Conservation (phyloP, 2,329 filamentous ascomycete species). For the Fusarium sp. region DNA sequence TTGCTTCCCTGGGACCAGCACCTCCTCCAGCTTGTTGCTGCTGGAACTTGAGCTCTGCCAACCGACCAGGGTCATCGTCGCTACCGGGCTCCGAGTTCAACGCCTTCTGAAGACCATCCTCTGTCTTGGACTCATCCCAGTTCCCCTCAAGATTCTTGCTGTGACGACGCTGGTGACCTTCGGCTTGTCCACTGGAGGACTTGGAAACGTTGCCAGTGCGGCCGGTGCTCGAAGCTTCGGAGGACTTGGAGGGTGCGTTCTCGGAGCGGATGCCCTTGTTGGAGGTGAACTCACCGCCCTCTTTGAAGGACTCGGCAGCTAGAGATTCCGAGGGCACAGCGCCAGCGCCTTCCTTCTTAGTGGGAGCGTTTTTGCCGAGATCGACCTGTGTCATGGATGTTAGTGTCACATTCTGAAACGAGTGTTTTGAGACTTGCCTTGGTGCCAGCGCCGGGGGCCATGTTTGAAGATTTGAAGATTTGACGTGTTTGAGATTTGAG, state of each 20-base stretch:
- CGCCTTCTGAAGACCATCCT: slow-evolving; percentile 54
- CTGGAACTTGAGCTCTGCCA: slow-evolving; percentile 59
- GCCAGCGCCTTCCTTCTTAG: slow-evolving; percentile 72
- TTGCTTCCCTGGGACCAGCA: slow-evolving; percentile 44
- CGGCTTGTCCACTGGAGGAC: slow-evolving; percentile 45
- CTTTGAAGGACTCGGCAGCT: slow-evolving; percentile 76
- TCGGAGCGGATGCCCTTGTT: slow-evolving; percentile 63
- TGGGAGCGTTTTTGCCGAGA: slow-evolving; percentile 60
- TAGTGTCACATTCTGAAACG: not conserved
- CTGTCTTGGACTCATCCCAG: slow-evolving; percentile 49
- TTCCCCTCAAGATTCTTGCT: slow-evolving; percentile 58
- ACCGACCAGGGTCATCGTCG: slow-evolving; percentile 60
- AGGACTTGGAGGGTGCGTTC: slow-evolving; percentile 21
- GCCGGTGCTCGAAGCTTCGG: slow-evolving; percentile 14
- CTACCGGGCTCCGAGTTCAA: slow-evolving; percentile 59
- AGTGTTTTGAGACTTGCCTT: slow-evolving; percentile 34
- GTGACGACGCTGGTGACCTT: slow-evolving; percentile 54
- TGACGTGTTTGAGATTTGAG: not conserved
- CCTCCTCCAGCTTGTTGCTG: slow-evolving; percentile 41
- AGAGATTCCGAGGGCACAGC: slow-evolving; percentile 76
- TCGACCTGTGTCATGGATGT: slow-evolving; percentile 55
- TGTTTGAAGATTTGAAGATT: slow-evolving; percentile 37
- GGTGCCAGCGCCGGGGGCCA: slow-evolving; percentile 31
- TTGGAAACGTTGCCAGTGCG: slow-evolving; percentile 15
- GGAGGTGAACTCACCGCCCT: slow-evolving; percentile 70